phyloP scores from a whole-genome alignment of 75 land plant species.

The Larix kaempferi region DNA sequence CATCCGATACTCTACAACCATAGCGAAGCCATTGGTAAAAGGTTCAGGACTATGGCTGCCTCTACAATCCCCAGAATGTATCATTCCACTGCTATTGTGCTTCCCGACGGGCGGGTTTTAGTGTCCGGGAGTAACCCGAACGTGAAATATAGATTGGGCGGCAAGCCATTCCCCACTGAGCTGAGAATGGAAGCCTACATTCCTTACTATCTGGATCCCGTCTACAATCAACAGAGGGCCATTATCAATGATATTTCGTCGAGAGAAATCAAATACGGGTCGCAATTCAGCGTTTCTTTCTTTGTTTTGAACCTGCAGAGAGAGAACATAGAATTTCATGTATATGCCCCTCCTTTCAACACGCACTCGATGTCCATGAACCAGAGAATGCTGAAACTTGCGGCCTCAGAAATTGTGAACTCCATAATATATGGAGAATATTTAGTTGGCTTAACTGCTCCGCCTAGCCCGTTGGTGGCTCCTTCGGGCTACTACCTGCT shows the following conservation, averaged over 20 bases:
- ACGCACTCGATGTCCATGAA: constrained; percentile 64
- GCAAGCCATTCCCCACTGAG: constrained; percentile 39
- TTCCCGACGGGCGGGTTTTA: constrained; percentile 52
- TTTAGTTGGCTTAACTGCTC: constrained; percentile 8
- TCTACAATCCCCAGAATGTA: constrained; percentile 39
- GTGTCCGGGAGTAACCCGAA: constrained; percentile 58
- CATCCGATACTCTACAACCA: constrained; percentile 30
- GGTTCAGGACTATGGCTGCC: constrained; percentile 18
- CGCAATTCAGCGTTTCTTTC: constrained; percentile 32
- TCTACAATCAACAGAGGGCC: constrained; percentile 24
- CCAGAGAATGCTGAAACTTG: constrained; percentile 55
- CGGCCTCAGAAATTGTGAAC: constrained; percentile 7
- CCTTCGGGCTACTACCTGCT: constrained; percentile 33
- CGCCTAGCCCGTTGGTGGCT: constrained; percentile 13
- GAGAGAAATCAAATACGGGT: constrained; percentile 30
- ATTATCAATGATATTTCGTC: constrained; percentile 7
- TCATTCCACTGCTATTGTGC: constrained; percentile 44
- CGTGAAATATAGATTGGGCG: constrained; percentile 16
- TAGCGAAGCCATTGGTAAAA: not conserved
- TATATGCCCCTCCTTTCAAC: constrained; percentile 49
- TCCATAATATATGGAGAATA: not conserved
- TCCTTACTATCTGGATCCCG: constrained; percentile 37
- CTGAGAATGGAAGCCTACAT: constrained; percentile 48
- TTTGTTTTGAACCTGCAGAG: constrained; percentile 19
- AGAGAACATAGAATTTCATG: constrained; percentile 8